phyloP scores from a whole-genome alignment of 805 yeast species.

The Saccharomycopsis amapae region DNA sequence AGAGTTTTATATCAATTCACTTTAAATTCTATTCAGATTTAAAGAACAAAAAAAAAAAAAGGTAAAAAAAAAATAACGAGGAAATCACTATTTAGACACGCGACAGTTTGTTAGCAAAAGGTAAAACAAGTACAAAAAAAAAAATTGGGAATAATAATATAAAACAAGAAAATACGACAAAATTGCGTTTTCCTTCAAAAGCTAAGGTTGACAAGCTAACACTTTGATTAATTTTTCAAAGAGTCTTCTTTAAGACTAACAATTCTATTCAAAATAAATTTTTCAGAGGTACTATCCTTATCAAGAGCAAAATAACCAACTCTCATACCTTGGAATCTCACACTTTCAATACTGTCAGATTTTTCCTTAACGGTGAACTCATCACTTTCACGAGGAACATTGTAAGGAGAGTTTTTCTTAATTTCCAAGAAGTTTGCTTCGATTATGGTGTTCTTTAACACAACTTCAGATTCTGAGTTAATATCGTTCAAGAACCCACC shows the following conservation, averaged over 20 bases:
- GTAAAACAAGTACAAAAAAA: not conserved
- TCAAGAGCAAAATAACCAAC: constrained; percentile 94
- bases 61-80: not conserved
- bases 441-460: constrained; percentile 57
- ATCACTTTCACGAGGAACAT: constrained; percentile 47
- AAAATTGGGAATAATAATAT: not conserved
- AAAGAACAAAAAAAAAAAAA: not conserved
- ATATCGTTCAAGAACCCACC: constrained; percentile 84
- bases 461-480: constrained; percentile 69
- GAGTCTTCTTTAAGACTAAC: constrained; percentile 88
- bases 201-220: not conserved
- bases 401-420: constrained; percentile 67
- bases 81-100: no score
- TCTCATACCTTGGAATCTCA: constrained; percentile 95
- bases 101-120: no score
- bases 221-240: constrained; percentile 33
- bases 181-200: no score
- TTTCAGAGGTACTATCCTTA: constrained; percentile 56
- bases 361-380: constrained; percentile 69
- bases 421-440: constrained; percentile 74
- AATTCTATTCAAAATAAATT: constrained; percentile 76
- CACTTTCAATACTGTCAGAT: constrained; percentile 60
- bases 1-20: no score
- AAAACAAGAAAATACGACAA: no score
- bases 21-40: no score